A percentile compares a stretch with the other conserved stretches of the same genome.
Conservation (phyloP, 2,329 filamentous ascomycete genomes). For the Xylariaceae sp. region DNA sequence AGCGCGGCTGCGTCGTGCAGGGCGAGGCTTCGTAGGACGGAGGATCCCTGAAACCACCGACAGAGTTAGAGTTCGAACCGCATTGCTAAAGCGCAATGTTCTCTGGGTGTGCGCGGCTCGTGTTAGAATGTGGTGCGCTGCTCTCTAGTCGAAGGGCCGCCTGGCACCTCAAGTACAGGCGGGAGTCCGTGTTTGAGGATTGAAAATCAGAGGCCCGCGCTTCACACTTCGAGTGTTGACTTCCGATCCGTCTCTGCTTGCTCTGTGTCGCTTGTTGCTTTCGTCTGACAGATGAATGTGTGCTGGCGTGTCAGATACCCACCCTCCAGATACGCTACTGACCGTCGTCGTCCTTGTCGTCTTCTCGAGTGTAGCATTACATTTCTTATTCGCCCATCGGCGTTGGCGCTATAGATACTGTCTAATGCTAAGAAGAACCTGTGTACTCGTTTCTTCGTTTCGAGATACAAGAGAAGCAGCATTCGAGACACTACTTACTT, state of each 20-base stretch:
- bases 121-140: slow-evolving; percentile 5
- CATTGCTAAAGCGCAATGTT: slow-evolving; percentile 16
- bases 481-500: too few species aligned
- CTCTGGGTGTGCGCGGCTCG: slow-evolving; percentile 8
- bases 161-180: not conserved
- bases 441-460: too few species aligned
- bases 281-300: too few species aligned
- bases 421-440: too few species aligned
- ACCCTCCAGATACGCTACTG: too few species aligned
- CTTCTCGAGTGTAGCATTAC: too few species aligned
- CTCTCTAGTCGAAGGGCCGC: slow-evolving; percentile 3
- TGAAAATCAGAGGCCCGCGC: slow-evolving; percentile 9
- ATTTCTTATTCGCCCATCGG: too few species aligned
- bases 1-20: not conserved
- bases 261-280: not conserved
- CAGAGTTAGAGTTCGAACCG: slow-evolving; percentile 23
- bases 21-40: slow-evolving; percentile 18
- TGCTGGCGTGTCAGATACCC: too few species aligned
- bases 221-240: too few species aligned
- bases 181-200: slow-evolving; percentile 11
- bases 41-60: slow-evolving; percentile 23
- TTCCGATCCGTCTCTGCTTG: not conserved
- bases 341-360: too few species aligned
- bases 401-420: too few species aligned
- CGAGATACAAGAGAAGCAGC: too few species aligned